Evolutionary conservation across 2,329 filamentous ascomycete genomes (phyloP).

Genomic region (Epichloe sp.): DNA sequence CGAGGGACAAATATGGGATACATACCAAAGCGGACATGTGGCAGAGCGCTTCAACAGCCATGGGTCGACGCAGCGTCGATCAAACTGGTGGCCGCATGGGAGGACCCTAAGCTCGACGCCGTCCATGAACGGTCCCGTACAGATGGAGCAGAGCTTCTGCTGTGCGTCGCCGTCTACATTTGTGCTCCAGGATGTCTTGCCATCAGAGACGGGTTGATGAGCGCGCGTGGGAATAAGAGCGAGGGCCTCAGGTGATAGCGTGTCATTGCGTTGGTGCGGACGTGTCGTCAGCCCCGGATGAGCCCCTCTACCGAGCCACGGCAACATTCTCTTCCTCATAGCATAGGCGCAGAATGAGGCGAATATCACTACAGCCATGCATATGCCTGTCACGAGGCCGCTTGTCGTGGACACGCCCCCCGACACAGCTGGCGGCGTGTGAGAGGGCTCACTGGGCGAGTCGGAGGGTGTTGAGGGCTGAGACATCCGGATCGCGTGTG

Average conservation of each 20-base stretch:
- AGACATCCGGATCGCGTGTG: background rate
- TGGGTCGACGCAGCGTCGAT: constrained; percentile 3
- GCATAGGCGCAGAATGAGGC: background rate
- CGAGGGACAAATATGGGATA: background rate
- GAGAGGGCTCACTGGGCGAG: background rate
- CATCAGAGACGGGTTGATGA: background rate
- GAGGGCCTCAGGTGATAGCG: background rate
- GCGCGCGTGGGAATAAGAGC: background rate
- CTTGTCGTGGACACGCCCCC: background rate
- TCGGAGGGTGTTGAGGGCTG: background rate
- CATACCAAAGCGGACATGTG: constrained; percentile 5
- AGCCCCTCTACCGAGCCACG: background rate
- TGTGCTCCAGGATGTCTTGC: background rate
- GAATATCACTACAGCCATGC: background rate
- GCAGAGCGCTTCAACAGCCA: constrained; percentile 1
- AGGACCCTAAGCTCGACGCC: constrained; percentile 1
- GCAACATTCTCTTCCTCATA: background rate
- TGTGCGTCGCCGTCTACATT: background rate
- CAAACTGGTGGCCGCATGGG: constrained; percentile 3
- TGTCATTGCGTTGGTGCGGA: background rate
- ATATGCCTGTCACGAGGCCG: background rate
- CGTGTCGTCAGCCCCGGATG: too few species aligned
- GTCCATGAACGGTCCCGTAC: constrained; percentile 1
- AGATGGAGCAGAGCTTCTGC: constrained; percentile 1
- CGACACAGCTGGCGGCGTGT: background rate